phyloP scores from a whole-genome alignment of 805 yeast genomes.

The Pichia ethanolica region DNA sequence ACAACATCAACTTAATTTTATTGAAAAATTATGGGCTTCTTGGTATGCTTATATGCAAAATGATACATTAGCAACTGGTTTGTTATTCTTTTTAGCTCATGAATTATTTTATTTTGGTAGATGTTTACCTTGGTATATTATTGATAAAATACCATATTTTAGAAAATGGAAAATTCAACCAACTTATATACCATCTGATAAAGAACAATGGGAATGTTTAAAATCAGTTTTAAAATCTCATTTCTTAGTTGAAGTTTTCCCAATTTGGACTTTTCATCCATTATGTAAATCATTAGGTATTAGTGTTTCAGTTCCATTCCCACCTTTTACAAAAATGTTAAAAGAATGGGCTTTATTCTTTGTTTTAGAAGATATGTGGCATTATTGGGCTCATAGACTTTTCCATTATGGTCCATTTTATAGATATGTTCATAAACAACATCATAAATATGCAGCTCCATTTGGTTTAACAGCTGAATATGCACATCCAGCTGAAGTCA shows the following conservation, averaged over 20 bases:
- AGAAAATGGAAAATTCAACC: conserved; percentile 48
- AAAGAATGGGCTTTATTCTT: conserved; percentile 43
- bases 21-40: conserved; percentile 48
- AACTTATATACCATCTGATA: conserved; percentile 41
- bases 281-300: conserved; percentile 42
- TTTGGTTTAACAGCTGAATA: conserved; percentile 57
- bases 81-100: conserved; percentile 46
- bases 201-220: conserved; percentile 57
- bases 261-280: conserved; percentile 59
- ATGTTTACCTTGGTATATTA: conserved; percentile 51
- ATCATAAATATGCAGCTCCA: conserved; percentile 56
- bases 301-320: conserved; percentile 46
- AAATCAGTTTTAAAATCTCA: conserved; percentile 51
- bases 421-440: conserved; percentile 52
- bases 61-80: conserved; percentile 51
- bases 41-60: conserved; percentile 48
- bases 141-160: conserved; percentile 47
- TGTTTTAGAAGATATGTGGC: conserved; percentile 52
- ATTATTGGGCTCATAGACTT: conserved; percentile 50
- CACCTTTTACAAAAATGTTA: conserved; percentile 34
- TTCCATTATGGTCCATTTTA: conserved; percentile 52
- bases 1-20: conserved; percentile 35
- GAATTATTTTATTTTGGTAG: conserved; percentile 53
- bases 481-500: conserved; percentile 54
- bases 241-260: conserved; percentile 51